A percentile compares a stretch with the other conserved stretches of the same genome.
These are phyloP conservation scores for Leptographium wingfieldii DNA, from an alignment of 2,329 filamentous ascomycete genomes.

Conservation along the genomic window DNA sequence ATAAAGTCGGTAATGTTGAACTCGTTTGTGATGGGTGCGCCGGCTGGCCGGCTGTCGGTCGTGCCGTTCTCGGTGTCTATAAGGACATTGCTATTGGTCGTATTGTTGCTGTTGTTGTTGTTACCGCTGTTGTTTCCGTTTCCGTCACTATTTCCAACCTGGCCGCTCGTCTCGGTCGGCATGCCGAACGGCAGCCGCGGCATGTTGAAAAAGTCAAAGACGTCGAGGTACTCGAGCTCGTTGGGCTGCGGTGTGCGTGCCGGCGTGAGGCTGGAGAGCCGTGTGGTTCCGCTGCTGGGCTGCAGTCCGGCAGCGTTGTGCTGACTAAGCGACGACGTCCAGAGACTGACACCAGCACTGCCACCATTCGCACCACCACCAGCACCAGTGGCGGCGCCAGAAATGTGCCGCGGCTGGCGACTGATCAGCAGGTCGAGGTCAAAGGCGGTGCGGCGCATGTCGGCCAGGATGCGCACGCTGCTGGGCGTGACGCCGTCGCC, in stretches of 20 bases:
- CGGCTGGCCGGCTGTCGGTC: constrained; percentile 6
- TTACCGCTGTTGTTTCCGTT: constrained; percentile 21
- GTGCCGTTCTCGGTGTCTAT: not conserved
- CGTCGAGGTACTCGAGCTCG: constrained; percentile 80
- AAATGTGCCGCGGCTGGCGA: constrained; percentile 50
- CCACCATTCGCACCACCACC: no score
- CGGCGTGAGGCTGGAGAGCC: constrained; percentile 42
- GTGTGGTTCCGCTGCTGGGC: constrained; percentile 20
- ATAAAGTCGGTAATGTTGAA: constrained; percentile 72
- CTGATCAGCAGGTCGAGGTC: constrained; percentile 85
- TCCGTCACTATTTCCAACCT: constrained; percentile 1
- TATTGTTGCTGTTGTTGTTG: not conserved
- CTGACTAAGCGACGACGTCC: no score
- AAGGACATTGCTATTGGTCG: not conserved
- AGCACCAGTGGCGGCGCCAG: constrained; percentile 8
- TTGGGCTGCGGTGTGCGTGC: constrained; percentile 61
- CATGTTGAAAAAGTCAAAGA: constrained; percentile 92
- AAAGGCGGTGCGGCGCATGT: constrained; percentile 84
- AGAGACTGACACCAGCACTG: no score
- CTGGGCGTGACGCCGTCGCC: constrained; percentile 67
- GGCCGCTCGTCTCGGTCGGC: constrained; percentile 11
- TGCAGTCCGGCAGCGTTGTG: not conserved
- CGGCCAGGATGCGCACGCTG: constrained; percentile 74
- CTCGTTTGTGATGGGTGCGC: constrained; percentile 36
- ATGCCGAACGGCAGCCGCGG: constrained; percentile 51